Evolutionary conservation across 495 filamentous ascomycete species (phyloP).

Genomic region (Neurospora sp.): DNA sequence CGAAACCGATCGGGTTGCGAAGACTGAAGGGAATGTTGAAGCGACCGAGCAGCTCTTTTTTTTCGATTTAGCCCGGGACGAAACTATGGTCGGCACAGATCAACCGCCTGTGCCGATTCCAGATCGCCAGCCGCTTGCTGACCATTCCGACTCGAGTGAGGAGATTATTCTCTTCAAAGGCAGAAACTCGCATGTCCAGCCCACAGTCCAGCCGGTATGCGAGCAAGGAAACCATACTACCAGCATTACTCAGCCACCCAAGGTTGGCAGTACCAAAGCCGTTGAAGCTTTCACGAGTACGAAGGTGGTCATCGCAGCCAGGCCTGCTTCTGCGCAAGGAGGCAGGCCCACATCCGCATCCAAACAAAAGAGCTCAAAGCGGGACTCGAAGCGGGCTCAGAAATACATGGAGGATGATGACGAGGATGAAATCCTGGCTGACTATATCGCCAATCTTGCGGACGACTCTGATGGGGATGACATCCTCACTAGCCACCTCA

Average conservation of each 20-base stretch:
- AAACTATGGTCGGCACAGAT: background rate
- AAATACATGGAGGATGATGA: slow-evolving; percentile 13
- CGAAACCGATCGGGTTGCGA: background rate
- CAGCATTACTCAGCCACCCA: background rate
- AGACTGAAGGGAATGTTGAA: background rate
- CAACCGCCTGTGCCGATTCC: slow-evolving; percentile 3
- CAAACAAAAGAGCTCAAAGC: background rate
- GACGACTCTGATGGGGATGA: slow-evolving; percentile 26
- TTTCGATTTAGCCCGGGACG: slow-evolving; percentile 16
- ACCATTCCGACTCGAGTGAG: slow-evolving; percentile 46
- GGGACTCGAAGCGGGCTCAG: background rate
- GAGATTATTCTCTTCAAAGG: slow-evolving; percentile 61
- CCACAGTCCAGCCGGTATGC: slow-evolving; percentile 3
- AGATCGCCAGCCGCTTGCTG: slow-evolving; percentile 22
- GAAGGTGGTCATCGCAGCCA: background rate
- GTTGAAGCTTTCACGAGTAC: background rate
- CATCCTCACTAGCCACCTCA: slow-evolving; percentile 8
- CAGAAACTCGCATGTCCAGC: slow-evolving; percentile 20
- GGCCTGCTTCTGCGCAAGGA: background rate
- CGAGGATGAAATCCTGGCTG: slow-evolving; percentile 50
- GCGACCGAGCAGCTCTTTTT: slow-evolving; percentile 11
- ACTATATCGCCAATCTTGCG: slow-evolving; percentile 70
- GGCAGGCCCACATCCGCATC: background rate
- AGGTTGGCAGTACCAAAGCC: background rate
- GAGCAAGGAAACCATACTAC: background rate